Evolutionary conservation across 1,139 yeast species (phyloP), one percentile per base, ranked within the genome.

Genomic region (Magnusiomyces tetraspermus): DNA sequence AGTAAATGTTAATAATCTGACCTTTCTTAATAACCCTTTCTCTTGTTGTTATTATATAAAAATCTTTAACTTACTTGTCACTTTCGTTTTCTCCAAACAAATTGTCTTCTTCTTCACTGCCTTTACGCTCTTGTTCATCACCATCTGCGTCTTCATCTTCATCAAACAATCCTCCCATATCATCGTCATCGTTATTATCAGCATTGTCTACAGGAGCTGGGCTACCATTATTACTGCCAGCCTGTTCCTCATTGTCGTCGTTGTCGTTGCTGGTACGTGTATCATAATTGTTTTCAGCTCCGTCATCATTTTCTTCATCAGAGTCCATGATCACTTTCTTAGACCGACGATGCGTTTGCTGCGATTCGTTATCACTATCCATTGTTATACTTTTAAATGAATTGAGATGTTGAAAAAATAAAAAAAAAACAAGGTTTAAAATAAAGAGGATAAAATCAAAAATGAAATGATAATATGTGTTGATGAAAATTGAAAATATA

Each of bases 351-450:
- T 17, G 24, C 10, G 42, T 19, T 10, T 38, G 6, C 23, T 38
- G 8, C 8, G 24, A 5, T 5, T 38, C 42, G 5, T 4, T 53
- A 51, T 65, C 45, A 67, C 67, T 23, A 58, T 57, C 38, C 67
- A 65, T 53, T 33, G 10, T 33, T 6, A 17, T 8, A 8, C n/a
- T 33, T 8, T 8, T 33, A n/a, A n/a, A n/a, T n/a, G n/a, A n/a
- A n/a, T n/a, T n/a, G n/a, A n/a, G n/a, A n/a, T n/a, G n/a, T n/a
- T n/a, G n/a, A n/a, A n/a, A n/a, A n/a, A n/a, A n/a, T n/a, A n/a
- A n/a, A n/a, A n/a, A n/a, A n/a, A n/a, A n/a, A n/a, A n/a, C n/a
- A n/a, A n/a, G n/a, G n/a, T n/a, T n/a, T n/a, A n/a, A n/a, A n/a
- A n/a, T n/a, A n/a, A n/a, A n/a, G n/a, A n/a, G n/a, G n/a, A n/a